Conservation (phyloP, 345 rosid genomes). For the Sapria himalayana region DNA sequence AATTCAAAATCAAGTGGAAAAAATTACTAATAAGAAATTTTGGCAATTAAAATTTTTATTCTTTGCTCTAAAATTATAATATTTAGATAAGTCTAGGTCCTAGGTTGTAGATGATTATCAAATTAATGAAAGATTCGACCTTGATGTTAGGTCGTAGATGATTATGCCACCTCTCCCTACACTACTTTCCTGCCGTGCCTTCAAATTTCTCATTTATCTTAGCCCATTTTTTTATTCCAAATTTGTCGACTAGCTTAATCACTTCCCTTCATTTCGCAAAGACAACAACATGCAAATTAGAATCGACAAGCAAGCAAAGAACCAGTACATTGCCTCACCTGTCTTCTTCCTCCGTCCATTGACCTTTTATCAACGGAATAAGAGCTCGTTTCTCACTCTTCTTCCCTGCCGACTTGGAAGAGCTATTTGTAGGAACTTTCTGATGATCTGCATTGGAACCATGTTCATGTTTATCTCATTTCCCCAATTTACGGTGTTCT, state of each 20-base stretch:
- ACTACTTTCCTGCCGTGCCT: conserved; percentile 90
- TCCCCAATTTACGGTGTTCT: conserved; percentile 8
- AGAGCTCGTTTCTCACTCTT: conserved; percentile 21
- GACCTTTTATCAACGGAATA: conserved; percentile 65
- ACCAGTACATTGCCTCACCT: conserved; percentile 17
- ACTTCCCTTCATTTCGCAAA: conserved; percentile 60
- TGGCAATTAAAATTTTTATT: no score
- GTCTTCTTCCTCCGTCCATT: conserved; percentile 88
- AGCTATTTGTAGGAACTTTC: conserved; percentile 10
- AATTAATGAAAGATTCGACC: conserved; percentile 17
- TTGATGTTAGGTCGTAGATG: conserved; percentile 83
- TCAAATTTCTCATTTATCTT: conserved; percentile 47
- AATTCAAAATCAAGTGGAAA: no score
- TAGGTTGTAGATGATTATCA: no score
- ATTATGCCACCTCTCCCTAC: conserved; percentile 97
- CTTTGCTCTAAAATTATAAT: no score
- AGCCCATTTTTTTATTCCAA: conserved; percentile 83
- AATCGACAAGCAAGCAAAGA: no score
- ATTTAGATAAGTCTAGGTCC: no score
- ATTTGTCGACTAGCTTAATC: conserved; percentile 54
- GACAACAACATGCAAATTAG: no score
- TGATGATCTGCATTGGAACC: conserved; percentile 6
- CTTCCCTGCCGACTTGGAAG: no score
- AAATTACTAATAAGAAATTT: no score
- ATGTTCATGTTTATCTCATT: conserved; percentile 13